Evolutionary conservation across 495 filamentous ascomycete species (phyloP), one percentile per base, ranked within the genome.

Genomic region (Lophiostoma macrostomum): DNA sequence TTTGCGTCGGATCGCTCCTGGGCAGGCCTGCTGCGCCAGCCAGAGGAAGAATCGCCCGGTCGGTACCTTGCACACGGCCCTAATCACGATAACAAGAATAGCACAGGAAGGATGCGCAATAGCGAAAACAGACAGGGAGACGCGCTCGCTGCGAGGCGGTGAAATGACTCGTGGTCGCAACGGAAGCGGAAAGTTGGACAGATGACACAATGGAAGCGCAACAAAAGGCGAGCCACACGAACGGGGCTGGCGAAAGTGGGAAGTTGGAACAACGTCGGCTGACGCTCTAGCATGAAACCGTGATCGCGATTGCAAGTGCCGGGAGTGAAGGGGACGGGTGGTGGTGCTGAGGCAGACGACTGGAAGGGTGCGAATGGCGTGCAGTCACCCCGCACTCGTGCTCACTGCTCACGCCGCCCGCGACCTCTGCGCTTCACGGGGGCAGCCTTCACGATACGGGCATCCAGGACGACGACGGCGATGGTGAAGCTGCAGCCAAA

Each of bases 161-260:
- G 59, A 63, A 24, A 46, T 63, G 53, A 63, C 53, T 63, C 59
- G 53, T 45, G 59, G 13, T 13, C 28, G 30, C 20, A 40, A 58
- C n/a, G 20, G 46, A 18, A n/a, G 4, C 20, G 55, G 37, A 47
- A 61, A 41, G 52, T 48, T 61, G 58, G 58, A 61, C 53, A 43
- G 36, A 61, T 61, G 40, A 61, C 52, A 52, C 45, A 50, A 56
- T 42, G 19, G 39, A 34, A 28, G 36, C 14, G 10, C 23, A 27
- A 1, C 14, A 43, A 30, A 50, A 11, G 24, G 50, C 39, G 58
- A 36, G 52, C 45, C 42, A 50, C 37, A 43, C 44, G 36, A 22
- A 25, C 25, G 43, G 32, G 44, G 43, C 53, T 24, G 50, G 24
- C 16, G 28, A 50, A 40, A 38, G 31, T 46, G 43, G 45, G 45